These are phyloP conservation scores for Themeda triandra DNA, from an alignment of 176 grass and related monocot species.

Conservation along the genomic window DNA sequence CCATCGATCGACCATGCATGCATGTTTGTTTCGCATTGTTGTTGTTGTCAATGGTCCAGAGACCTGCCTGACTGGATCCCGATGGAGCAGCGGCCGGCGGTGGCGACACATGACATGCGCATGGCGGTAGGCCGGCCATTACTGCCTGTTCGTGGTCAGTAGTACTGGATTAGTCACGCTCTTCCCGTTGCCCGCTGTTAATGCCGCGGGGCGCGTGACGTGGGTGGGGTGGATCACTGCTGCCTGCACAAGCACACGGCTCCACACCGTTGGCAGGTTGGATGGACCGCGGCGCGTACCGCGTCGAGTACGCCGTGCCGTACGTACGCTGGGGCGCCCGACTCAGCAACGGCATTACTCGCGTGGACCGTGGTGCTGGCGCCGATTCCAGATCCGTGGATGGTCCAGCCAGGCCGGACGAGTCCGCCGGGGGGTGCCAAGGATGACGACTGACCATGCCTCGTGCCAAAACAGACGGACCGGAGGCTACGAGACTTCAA, in stretches of 20 bases:
- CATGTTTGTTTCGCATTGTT: too few species aligned
- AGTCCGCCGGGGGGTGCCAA: neutral
- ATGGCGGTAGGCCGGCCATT: neutral
- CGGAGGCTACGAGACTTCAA: neutral
- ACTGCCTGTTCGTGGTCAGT: neutral
- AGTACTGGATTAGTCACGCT: neutral
- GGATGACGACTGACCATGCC: neutral
- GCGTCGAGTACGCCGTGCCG: too few species aligned
- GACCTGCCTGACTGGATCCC: neutral
- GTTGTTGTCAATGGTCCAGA: neutral
- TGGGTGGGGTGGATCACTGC: neutral
- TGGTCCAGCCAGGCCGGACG: neutral
- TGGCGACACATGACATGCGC: neutral
- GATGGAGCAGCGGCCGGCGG: neutral
- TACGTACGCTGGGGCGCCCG: neutral
- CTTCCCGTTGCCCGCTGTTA: slow-evolving; percentile 4
- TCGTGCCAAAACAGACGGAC: neutral
- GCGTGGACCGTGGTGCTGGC: neutral
- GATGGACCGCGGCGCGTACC: neutral
- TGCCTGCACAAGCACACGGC: neutral
- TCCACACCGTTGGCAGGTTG: neutral
- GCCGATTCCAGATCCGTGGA: neutral
- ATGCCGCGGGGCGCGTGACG: neutral
- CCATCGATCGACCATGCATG: too few species aligned
- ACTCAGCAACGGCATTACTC: neutral